Base-by-base conservation (phyloP, 2,329 filamentous ascomycete genomes). In the Onygenales sp. region DNA sequence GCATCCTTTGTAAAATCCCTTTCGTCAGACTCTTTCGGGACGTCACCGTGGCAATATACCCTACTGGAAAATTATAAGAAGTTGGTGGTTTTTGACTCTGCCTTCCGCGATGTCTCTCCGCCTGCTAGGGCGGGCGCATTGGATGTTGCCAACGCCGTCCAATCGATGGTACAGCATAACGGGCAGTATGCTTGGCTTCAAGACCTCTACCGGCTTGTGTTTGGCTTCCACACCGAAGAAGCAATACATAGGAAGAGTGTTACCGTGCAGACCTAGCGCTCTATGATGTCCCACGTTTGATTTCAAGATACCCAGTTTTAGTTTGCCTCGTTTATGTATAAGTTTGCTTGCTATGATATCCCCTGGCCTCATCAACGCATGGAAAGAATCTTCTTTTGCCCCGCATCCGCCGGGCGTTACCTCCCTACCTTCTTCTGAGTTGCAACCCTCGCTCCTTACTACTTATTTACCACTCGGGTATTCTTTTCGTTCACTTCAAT, bases 201-300 rank as follows among this genome's bases (percentile, higher is more conserved):
- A 49, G 90, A 95, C 62, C 75, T 96, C 11, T 96, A 88, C 72
- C 80, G 82, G 51, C 77, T 92, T 42, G 89, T 95, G 2, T 95
- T 94, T 67, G 87, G 88, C 3, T 92, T 92, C 63, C 81, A 85
- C 47, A 71, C 89, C 13, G 88, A 95, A 52, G 90, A 95, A 62
- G 85, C 82, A 1, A 82, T 86, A 46, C 73, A 77, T 52, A 77
- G 85, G 58, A 86, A 87, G 62, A 81, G 78, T 53, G 74, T 84
- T 10, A 61, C 59, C n/a, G 65, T 71, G 56, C 67, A 70, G 57
- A 64, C 63, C 33, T 70, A 61, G 57, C 6, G 2, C 21, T 27
- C 21, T 27, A 27, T 27, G 21, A 27, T 27, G 21, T 27, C 21
- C 21, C 21, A 27, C 21, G 21, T 27, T 27, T 27, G 21, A 27